phyloP scores from a whole-genome alignment of 192 early-diverging fungal genomes.

The Haplosporangium gracile region DNA sequence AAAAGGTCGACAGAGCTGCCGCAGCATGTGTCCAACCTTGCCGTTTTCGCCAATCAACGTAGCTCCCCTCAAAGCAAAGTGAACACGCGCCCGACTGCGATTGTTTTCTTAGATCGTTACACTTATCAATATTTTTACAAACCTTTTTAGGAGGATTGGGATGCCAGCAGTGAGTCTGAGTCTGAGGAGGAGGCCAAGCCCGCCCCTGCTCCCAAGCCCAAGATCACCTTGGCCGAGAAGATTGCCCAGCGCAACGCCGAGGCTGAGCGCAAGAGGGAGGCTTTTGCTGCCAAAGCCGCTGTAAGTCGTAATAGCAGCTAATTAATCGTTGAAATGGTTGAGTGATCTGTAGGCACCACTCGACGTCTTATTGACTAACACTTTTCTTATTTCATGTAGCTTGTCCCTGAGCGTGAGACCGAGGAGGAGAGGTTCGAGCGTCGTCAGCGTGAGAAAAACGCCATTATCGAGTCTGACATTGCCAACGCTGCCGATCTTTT shows the following conservation, averaged over 20 bases:
- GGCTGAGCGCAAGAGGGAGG: slow-evolving; percentile 62
- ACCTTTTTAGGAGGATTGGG: slow-evolving; percentile 60
- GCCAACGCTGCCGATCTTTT: slow-evolving; percentile 75
- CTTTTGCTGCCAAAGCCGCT: slow-evolving; percentile 44
- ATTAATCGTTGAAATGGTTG: background rate
- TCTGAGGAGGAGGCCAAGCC: slow-evolving; percentile 64
- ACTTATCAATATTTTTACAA: background rate
- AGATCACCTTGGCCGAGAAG: slow-evolving; percentile 64
- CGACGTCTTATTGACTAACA: too few species aligned
- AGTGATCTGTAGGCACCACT: background rate
- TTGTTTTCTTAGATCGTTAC: background rate
- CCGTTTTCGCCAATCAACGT: background rate
- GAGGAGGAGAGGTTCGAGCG: slow-evolving; percentile 70
- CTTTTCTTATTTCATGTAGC: slow-evolving; percentile 25
- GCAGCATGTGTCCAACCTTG: background rate
- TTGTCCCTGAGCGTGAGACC: slow-evolving; percentile 50
- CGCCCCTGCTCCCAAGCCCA: slow-evolving; percentile 45
- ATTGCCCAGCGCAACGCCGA: slow-evolving; percentile 73
- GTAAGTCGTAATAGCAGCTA: slow-evolving; percentile 14
- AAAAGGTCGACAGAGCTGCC: background rate
- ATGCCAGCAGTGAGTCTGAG: slow-evolving; percentile 74
- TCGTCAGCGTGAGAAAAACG: slow-evolving; percentile 66
- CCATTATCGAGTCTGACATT: slow-evolving; percentile 74
- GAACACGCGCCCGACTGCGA: background rate
- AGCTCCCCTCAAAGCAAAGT: background rate